Conservation (phyloP, 2,329 filamentous ascomycete species). For the Rutstroemia sydowiana region DNA sequence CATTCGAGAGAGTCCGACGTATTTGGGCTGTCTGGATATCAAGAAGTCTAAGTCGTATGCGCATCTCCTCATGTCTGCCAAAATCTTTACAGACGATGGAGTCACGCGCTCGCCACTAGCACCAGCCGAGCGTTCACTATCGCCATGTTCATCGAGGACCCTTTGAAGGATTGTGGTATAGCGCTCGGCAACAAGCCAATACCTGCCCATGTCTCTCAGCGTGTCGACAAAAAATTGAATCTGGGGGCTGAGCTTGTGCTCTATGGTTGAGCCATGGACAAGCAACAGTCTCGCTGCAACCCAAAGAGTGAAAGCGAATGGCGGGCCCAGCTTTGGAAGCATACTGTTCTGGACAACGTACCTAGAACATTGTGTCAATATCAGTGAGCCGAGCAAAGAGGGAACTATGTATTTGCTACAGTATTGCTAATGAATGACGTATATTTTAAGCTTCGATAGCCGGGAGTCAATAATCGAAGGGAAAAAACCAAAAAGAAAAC, state of each 20-base stretch:
- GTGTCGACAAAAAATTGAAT: conserved; percentile 78
- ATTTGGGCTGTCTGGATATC: conserved; percentile 62
- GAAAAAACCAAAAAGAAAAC: not conserved
- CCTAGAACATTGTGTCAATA: conserved; percentile 1
- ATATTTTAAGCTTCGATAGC: not conserved
- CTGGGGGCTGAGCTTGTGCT: conserved; percentile 72
- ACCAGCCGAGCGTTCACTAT: conserved; percentile 57
- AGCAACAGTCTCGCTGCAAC: conserved; percentile 80
- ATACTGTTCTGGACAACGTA: conserved; percentile 63
- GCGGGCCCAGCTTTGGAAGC: conserved; percentile 74
- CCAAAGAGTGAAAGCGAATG: conserved; percentile 89
- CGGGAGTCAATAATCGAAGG: not conserved
- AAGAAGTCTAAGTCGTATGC: conserved; percentile 87
- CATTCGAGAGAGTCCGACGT: conserved; percentile 35
- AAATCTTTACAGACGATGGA: conserved; percentile 75
- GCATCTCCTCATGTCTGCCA: conserved; percentile 85
- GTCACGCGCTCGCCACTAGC: conserved; percentile 64
- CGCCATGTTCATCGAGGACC: conserved; percentile 78
- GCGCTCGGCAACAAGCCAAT: conserved; percentile 79
- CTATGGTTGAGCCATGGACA: conserved; percentile 84
- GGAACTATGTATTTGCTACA: no score
- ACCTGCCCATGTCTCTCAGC: conserved; percentile 69
- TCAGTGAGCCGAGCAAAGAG: not conserved
- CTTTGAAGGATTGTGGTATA: conserved; percentile 75
- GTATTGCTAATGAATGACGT: no score